Conservation (phyloP, 106 monocot genomes). For the Dioscorea dumetorum region DNA sequence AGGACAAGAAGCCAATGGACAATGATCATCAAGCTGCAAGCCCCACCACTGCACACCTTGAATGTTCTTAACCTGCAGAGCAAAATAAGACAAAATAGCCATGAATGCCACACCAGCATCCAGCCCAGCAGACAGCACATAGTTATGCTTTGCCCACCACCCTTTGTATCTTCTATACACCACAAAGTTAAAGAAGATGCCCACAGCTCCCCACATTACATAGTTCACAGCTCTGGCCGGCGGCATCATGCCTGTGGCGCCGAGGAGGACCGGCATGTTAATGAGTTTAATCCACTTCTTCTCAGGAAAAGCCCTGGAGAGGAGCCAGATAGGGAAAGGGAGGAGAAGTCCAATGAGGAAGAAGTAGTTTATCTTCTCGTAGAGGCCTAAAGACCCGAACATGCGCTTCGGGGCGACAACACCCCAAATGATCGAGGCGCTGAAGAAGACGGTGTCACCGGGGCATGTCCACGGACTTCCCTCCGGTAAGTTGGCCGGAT, state of each 20-base stretch:
- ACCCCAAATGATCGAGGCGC: conserved; percentile 7
- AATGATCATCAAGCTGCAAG: conserved; percentile 11
- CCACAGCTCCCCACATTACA: conserved; percentile 17
- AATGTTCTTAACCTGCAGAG: conserved; percentile 17
- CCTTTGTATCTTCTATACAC: conserved; percentile 17
- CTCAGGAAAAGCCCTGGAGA: conserved; percentile 13
- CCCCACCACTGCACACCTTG: conserved; percentile 31
- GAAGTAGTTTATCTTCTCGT: conserved; percentile 14
- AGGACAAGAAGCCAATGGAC: conserved; percentile 25
- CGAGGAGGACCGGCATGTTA: conserved; percentile 30
- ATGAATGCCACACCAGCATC: conserved; percentile 33
- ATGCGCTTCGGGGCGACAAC: conserved; percentile 2
- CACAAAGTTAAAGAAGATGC: conserved; percentile 23
- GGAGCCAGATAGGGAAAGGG: conserved; percentile 19
- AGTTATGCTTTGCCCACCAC: conserved; percentile 31
- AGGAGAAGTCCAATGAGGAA: conserved; percentile 20
- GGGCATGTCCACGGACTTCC: conserved; percentile 18
- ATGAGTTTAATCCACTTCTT: conserved; percentile 34
- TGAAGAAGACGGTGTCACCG: background rate
- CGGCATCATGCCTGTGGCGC: conserved; percentile 7
- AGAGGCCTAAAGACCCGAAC: conserved; percentile 7
- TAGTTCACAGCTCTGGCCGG: conserved; percentile 18
- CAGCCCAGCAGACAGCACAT: conserved; percentile 25
- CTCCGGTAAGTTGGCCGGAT: background rate
- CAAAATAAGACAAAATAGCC: conserved; percentile 12